These are phyloP conservation scores for Pleurotus djamor DNA, from an alignment of 768 basidiomycete species.

Conservation along the genomic window DNA sequence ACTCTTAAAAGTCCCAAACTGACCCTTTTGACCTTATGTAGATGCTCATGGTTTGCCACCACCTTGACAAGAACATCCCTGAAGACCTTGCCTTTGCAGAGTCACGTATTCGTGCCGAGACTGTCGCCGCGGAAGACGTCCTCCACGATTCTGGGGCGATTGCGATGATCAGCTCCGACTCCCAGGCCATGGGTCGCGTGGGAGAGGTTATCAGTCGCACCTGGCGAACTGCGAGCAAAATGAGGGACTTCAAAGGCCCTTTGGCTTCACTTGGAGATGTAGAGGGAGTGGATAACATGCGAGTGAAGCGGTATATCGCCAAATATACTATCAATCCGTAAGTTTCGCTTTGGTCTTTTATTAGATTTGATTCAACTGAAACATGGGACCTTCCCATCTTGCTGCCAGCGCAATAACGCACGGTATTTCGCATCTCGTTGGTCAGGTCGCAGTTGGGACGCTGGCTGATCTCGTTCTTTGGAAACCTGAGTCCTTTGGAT, in stretches of 20 bases:
- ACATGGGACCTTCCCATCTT: not conserved
- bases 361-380: not conserved
- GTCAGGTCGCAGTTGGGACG: constrained; percentile 76
- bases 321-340: constrained; percentile 99
- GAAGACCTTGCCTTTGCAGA: constrained; percentile 97
- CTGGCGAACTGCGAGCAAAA: constrained; percentile 97
- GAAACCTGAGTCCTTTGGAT: constrained; percentile 92
- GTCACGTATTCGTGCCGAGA: constrained; percentile 95
- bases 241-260: constrained; percentile 78
- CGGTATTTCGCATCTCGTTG: constrained; percentile 86
- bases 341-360: constrained; percentile 25
- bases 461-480: constrained; percentile 95
- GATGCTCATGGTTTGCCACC: constrained; percentile 99
- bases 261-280: constrained; percentile 67
- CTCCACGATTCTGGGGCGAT: constrained; percentile 92
- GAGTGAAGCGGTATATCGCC: constrained; percentile 93
- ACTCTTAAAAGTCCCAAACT: not conserved
- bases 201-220: constrained; percentile 92
- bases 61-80: constrained; percentile 85
- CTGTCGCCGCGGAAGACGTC: constrained; percentile 96
- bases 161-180: constrained; percentile 94
- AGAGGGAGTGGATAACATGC: constrained; percentile 73
- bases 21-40: constrained; percentile 21
- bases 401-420: constrained; percentile 81
- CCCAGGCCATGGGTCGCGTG: constrained; percentile 98